A percentile compares a stretch with the other conserved stretches of the same genome.
Conservation (phyloP, 441 rosid species). For the Populus trichocarpa region DNA sequence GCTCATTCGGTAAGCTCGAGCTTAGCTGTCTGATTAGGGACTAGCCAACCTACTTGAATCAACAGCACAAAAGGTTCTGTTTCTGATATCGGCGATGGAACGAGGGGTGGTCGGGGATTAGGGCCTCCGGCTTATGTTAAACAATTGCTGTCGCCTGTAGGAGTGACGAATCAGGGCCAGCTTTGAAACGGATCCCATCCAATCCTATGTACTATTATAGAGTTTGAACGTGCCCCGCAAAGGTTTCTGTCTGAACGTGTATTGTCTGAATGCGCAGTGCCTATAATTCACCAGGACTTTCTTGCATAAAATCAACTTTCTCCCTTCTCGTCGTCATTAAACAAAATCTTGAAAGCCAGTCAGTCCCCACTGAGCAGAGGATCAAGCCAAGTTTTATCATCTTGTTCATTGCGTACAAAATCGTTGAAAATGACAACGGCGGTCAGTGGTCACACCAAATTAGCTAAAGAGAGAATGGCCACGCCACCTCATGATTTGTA, state of each 20-base stretch:
- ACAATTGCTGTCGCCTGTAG: too few species aligned
- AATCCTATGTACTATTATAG: too few species aligned
- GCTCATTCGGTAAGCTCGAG: neutral
- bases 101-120: too few species aligned
- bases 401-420: neutral
- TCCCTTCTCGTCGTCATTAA: neutral
- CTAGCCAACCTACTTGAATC: neutral
- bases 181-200: too few species aligned
- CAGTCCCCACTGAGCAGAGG: neutral
- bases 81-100: too few species aligned
- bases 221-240: too few species aligned
- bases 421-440: neutral
- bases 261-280: too few species aligned
- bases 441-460: neutral
- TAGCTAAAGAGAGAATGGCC: neutral
- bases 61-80: neutral
- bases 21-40: conserved; percentile 1
- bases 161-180: neutral
- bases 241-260: too few species aligned
- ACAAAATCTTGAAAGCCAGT: neutral
- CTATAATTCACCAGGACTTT: neutral
- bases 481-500: neutral
- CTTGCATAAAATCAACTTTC: neutral
- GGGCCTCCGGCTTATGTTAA: too few species aligned
- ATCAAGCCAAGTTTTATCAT: neutral